phyloP scores from a whole-genome alignment of 768 basidiomycete species.

The Pulveroboletus sp. region DNA sequence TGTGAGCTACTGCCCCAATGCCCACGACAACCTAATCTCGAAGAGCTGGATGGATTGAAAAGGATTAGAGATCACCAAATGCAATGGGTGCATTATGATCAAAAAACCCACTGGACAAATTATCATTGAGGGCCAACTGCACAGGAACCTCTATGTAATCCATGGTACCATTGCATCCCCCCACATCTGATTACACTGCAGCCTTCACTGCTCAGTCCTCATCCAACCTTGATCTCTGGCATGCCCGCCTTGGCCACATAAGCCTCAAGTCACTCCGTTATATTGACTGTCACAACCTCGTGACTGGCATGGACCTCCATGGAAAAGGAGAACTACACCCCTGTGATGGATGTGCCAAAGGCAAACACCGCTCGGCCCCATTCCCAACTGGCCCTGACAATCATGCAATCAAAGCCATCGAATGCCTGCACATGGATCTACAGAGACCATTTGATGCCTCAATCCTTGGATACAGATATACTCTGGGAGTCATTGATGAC shows the following conservation, averaged over 20 bases:
- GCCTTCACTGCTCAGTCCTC: not conserved
- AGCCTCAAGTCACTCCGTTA: slow-evolving; percentile 3
- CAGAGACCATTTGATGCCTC: slow-evolving; percentile 3
- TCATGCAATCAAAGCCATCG: not conserved
- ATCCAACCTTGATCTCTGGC: slow-evolving; percentile 10
- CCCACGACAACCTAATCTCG: slow-evolving; percentile 1
- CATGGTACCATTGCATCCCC: slow-evolving; percentile 3
- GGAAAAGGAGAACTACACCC: not conserved
- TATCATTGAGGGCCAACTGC: slow-evolving; percentile 6
- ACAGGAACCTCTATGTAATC: slow-evolving; percentile 1
- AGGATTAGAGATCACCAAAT: slow-evolving; percentile 9
- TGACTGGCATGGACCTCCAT: slow-evolving; percentile 3
- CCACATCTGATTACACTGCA: not conserved
- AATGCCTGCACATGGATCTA: too few relatives aligned
- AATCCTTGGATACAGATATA: slow-evolving; percentile 5
- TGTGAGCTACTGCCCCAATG: slow-evolving; percentile 9
- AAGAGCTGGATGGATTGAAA: slow-evolving; percentile 5
- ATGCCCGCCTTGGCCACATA: slow-evolving; percentile 6
- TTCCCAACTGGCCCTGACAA: not conserved
- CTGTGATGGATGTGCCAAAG: slow-evolving; percentile 6
- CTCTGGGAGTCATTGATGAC: slow-evolving; percentile 4
- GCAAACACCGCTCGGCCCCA: slow-evolving; percentile 11
- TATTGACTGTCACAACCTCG: slow-evolving; percentile 2
- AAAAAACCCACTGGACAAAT: not conserved
- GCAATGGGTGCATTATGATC: not conserved